Evolutionary conservation across 2,329 filamentous ascomycete genomes (phyloP).

Genomic region (Thielaviopsis ethacetica): DNA sequence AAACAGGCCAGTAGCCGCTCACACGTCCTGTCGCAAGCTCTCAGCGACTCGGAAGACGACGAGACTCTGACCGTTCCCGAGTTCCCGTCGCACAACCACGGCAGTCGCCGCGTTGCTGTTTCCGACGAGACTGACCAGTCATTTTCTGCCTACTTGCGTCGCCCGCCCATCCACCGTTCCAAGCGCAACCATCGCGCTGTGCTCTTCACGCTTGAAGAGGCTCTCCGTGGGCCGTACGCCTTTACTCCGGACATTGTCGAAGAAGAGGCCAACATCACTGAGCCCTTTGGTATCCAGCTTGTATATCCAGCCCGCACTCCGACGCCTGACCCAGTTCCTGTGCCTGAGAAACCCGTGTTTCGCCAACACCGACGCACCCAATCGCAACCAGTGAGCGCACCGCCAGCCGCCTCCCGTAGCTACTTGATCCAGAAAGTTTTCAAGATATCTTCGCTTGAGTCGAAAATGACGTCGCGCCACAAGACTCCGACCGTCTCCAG

Average conservation of each 20-base stretch:
- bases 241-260: constrained; percentile 77
- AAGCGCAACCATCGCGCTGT: constrained; percentile 77
- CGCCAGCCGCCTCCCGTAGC: constrained; percentile 5
- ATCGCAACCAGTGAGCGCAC: constrained; percentile 4
- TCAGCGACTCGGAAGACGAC: constrained; percentile 29
- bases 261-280: constrained; percentile 85
- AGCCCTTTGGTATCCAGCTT: constrained; percentile 49
- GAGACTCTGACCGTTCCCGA: constrained; percentile 18
- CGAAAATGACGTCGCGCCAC: constrained; percentile 8
- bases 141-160: constrained; percentile 18
- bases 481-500: constrained; percentile 6
- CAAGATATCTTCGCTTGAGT: not conserved
- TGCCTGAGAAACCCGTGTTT: constrained; percentile 18
- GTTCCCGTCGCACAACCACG: constrained; percentile 17
- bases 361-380: constrained; percentile 6
- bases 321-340: constrained; percentile 33
- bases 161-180: constrained; percentile 49
- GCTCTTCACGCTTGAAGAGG: constrained; percentile 82
- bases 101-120: not conserved
- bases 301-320: constrained; percentile 27
- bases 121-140: constrained; percentile 2
- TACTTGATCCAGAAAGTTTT: not conserved
- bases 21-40: constrained; percentile 29
- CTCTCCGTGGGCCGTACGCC: constrained; percentile 61
- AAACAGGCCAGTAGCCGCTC: constrained; percentile 16